phyloP scores from a whole-genome alignment of 2,329 filamentous ascomycete genomes.

The Purpureocillium takamizusanense region DNA sequence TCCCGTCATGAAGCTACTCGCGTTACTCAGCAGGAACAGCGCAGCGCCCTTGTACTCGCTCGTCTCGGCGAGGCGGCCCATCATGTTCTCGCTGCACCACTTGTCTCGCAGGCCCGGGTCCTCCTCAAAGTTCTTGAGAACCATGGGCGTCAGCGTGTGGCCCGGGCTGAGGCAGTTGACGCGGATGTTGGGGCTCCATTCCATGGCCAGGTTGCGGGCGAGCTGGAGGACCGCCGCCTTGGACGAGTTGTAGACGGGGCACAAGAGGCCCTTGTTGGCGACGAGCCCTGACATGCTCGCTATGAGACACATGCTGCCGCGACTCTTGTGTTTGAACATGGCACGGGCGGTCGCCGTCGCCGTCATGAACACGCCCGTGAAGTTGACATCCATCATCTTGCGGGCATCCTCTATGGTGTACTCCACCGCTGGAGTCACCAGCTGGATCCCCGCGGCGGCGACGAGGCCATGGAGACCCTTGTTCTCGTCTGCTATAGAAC shows the following conservation, averaged over 20 bases:
- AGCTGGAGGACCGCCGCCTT: conserved; percentile 59
- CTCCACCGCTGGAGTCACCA: conserved; percentile 58
- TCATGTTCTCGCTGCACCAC: conserved; percentile 69
- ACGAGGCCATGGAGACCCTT: conserved; percentile 58
- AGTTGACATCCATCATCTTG: conserved; percentile 61
- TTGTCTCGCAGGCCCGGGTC: conserved; percentile 49
- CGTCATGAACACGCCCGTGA: conserved; percentile 38
- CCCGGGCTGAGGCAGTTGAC: conserved; percentile 64
- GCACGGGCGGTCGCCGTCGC: conserved; percentile 40
- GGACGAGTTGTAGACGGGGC: conserved; percentile 57
- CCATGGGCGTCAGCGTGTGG: conserved; percentile 64
- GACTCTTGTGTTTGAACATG: conserved; percentile 40
- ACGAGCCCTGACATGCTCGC: conserved; percentile 47
- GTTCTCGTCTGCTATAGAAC: conserved; percentile 24
- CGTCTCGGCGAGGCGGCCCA: conserved; percentile 48
- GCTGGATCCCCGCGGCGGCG: conserved; percentile 61
- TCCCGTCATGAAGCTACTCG: conserved; percentile 56
- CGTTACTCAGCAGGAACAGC: conserved; percentile 52
- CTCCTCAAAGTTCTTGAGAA: conserved; percentile 58
- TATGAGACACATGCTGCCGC: conserved; percentile 49
- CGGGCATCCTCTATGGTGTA: conserved; percentile 49
- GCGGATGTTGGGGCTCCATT: conserved; percentile 55
- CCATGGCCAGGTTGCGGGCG: conserved; percentile 50
- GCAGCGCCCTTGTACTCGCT: conserved; percentile 53
- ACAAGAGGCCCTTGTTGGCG: conserved; percentile 52